Percentiles rank a stretch among this genome's conserved stretches.
These are phyloP conservation scores for Globisporangium perplexum DNA, from an alignment of 352 stramenopile species.

Conservation along the genomic window DNA sequence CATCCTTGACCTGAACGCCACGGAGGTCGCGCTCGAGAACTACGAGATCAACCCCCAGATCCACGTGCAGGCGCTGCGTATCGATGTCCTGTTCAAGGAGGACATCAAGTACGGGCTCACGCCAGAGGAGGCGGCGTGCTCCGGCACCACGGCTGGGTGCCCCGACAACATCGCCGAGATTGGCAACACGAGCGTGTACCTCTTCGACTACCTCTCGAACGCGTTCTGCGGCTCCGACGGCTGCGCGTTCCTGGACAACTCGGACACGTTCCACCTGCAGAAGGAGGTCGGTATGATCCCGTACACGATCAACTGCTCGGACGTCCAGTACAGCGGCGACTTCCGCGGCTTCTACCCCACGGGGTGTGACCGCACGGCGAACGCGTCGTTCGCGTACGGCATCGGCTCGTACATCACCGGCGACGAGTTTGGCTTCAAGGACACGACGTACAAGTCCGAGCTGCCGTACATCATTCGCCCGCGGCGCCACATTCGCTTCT, in stretches of 20 bases:
- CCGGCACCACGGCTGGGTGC: conserved; percentile 6
- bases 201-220: conserved; percentile 19
- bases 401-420: conserved; percentile 32
- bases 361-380: conserved; percentile 17
- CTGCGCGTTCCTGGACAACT: conserved; percentile 31
- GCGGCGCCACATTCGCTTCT: conserved; percentile 33
- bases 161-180: conserved; percentile 3
- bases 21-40: conserved; percentile 10
- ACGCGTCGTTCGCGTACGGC: conserved; percentile 19
- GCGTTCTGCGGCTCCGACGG: conserved; percentile 26
- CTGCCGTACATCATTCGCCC: conserved; percentile 27
- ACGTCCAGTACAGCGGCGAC: conserved; percentile 35
- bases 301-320: conserved; percentile 19
- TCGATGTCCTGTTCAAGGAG: conserved; percentile 19
- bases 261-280: conserved; percentile 24
- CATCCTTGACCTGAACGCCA: conserved; percentile 11
- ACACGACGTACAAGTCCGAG: conserved; percentile 8
- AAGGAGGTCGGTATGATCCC: conserved; percentile 30
- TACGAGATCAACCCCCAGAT: conserved; percentile 1
- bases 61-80: conserved; percentile 19
- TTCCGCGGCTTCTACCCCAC: conserved; percentile 31
- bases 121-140: conserved; percentile 10
- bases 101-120: conserved; percentile 18
- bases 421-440: conserved; percentile 22
- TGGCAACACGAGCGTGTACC: conserved; percentile 5